A percentile compares a stretch with the other conserved stretches of the same genome.
These are phyloP conservation scores for Keithomyces neogunnii DNA, from an alignment of 2,329 filamentous ascomycete species.

Conservation along the genomic window DNA sequence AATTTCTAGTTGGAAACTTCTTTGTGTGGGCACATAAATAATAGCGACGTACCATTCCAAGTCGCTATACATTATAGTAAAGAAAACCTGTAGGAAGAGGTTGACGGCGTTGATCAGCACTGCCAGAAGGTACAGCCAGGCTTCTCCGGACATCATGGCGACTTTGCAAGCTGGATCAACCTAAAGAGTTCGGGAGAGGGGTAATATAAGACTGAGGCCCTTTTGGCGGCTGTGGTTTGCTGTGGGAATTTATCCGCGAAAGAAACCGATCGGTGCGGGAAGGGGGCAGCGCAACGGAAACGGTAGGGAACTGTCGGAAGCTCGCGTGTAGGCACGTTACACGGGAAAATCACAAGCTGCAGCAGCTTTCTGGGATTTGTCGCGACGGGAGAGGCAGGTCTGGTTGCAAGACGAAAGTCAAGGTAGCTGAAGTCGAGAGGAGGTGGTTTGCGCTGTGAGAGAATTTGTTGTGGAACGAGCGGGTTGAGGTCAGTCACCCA, in stretches of 20 bases:
- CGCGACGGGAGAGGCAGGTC: background rate
- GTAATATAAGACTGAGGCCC: background rate
- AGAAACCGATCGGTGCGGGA: background rate
- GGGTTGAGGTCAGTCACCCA: conserved; percentile 1
- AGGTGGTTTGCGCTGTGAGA: conserved; percentile 2
- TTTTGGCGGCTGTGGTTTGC: background rate
- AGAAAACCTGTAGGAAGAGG: conserved; percentile 98
- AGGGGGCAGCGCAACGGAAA: background rate
- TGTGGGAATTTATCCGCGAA: background rate
- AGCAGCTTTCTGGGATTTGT: background rate
- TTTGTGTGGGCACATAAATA: background rate
- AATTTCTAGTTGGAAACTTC: background rate
- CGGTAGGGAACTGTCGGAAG: background rate
- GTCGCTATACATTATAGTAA: conserved; percentile 99
- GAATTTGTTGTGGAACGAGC: conserved; percentile 10
- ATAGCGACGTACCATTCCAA: conserved; percentile 75
- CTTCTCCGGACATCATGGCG: conserved; percentile 80
- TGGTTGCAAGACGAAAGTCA: background rate
- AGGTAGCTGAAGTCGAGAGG: background rate
- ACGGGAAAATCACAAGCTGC: no score
- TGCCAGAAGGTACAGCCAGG: conserved; percentile 95
- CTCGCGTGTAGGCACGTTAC: background rate
- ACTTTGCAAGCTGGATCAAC: background rate
- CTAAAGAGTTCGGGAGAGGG: background rate
- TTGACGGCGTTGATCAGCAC: conserved; percentile 99